These are phyloP conservation scores for Apiotrichum montevideense DNA, from an alignment of 1,284 basidiomycete genomes.

Conservation along the genomic window DNA sequence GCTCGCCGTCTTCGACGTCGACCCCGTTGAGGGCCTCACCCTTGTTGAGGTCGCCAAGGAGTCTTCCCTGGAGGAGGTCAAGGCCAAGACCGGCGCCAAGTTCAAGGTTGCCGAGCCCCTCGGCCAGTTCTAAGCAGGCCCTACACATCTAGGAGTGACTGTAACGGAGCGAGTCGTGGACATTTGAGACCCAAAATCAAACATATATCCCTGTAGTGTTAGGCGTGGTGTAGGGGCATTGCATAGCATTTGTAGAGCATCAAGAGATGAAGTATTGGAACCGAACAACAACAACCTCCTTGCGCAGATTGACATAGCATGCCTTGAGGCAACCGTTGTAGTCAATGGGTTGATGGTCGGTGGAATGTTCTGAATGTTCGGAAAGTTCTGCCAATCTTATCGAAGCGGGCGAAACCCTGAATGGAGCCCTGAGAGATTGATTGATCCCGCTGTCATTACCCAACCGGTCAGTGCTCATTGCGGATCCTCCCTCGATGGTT, in stretches of 20 bases:
- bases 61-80: conserved; percentile 67
- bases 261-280: background rate
- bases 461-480: no score
- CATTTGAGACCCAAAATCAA: background rate
- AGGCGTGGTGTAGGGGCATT: background rate
- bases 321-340: no score
- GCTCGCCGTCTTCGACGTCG: conserved; percentile 74
- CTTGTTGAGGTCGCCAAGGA: conserved; percentile 63
- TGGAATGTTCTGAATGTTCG: no score
- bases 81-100: conserved; percentile 70
- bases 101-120: conserved; percentile 51
- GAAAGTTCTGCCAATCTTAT: no score
- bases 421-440: no score
- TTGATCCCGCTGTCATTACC: no score
- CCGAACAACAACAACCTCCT: no score
- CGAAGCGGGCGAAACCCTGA: no score
- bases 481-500: no score
- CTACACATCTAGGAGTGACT: background rate
- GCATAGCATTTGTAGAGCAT: background rate
- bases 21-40: conserved; percentile 62
- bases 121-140: background rate
- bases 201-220: background rate
- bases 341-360: no score
- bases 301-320: no score
- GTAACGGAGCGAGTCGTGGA: no score